These are phyloP conservation scores for Microbotryomycetes sp. DNA, from an alignment of 1,284 basidiomycete species.

Conservation along the genomic window DNA sequence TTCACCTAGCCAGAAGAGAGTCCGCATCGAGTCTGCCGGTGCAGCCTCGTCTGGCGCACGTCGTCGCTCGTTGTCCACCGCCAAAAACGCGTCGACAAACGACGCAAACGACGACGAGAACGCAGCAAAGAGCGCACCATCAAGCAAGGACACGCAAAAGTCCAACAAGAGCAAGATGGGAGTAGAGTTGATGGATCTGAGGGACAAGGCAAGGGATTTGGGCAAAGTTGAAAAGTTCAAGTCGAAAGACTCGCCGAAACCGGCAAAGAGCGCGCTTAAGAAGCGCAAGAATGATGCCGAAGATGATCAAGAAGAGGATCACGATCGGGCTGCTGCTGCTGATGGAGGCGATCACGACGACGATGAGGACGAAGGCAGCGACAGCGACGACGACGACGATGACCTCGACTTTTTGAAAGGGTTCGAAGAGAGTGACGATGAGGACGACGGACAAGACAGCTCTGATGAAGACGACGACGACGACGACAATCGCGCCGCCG, in stretches of 20 bases:
- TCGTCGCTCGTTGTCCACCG: not conserved
- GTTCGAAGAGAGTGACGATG: constrained; percentile 41
- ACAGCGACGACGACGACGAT: constrained; percentile 33
- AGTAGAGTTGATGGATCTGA: constrained; percentile 11
- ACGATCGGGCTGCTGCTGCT: constrained; percentile 40
- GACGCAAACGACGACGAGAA: constrained; percentile 5
- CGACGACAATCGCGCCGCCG: constrained; percentile 47
- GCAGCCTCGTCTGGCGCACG: not conserved
- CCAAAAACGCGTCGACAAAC: constrained; percentile 16
- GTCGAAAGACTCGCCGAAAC: constrained; percentile 35
- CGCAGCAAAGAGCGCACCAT: constrained; percentile 5
- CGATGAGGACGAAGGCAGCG: constrained; percentile 38
- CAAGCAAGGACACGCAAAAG: constrained; percentile 16
- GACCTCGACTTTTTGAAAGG: constrained; percentile 36
- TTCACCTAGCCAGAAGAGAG: constrained; percentile 21
- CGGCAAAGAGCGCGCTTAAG: constrained; percentile 70
- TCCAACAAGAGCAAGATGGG: constrained; percentile 2
- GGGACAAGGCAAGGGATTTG: constrained; percentile 14
- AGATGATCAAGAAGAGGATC: constrained; percentile 20
- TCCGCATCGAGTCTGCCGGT: constrained; percentile 10
- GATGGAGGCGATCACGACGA: constrained; percentile 49
- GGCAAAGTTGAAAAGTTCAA: constrained; percentile 13
- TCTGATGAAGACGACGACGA: constrained; percentile 67
- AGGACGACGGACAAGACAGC: constrained; percentile 57
- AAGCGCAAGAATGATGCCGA: constrained; percentile 39